These are phyloP conservation scores for Trichoderma simmonsii DNA, from an alignment of 2,329 filamentous ascomycete genomes.

Conservation along the genomic window DNA sequence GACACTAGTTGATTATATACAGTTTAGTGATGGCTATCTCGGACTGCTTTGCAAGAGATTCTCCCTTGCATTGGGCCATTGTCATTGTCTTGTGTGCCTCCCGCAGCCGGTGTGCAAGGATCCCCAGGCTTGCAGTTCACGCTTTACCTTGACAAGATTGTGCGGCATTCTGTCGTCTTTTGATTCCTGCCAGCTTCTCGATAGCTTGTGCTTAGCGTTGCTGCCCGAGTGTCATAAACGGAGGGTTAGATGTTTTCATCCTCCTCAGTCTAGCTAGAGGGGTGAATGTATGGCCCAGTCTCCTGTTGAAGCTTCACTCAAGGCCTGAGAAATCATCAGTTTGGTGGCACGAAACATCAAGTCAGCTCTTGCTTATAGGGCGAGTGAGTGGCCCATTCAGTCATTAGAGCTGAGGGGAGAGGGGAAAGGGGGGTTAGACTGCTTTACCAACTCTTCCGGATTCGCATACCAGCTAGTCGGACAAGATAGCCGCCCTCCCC, in stretches of 20 bases:
- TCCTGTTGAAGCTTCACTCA: not conserved
- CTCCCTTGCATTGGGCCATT: not conserved
- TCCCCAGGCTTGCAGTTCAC: not conserved
- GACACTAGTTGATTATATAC: not conserved
- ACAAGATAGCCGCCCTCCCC: conserved; percentile 14
- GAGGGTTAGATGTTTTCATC: not conserved
- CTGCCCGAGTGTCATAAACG: not conserved
- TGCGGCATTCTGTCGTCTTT: not conserved
- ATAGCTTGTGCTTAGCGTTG: not conserved
- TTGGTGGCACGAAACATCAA: not conserved
- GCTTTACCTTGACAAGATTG: not conserved
- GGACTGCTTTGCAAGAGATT: not conserved
- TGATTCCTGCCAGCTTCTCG: not conserved
- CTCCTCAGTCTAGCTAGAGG: not conserved
- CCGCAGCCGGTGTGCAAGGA: not conserved
- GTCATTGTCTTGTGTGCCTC: conserved; percentile 1
- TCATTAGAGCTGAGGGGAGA: not conserved
- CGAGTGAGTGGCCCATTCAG: not conserved
- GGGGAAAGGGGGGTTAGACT: not conserved
- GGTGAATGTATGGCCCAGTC: not conserved
- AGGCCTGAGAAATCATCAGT: not conserved
- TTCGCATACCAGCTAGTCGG: not conserved
- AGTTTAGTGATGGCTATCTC: not conserved
- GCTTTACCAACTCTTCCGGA: not conserved
- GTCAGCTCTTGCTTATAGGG: not conserved